Percentiles rank a stretch among this genome's conserved stretches.
Conservation (phyloP, 495 filamentous ascomycete genomes). For the Niebla homalea region DNA sequence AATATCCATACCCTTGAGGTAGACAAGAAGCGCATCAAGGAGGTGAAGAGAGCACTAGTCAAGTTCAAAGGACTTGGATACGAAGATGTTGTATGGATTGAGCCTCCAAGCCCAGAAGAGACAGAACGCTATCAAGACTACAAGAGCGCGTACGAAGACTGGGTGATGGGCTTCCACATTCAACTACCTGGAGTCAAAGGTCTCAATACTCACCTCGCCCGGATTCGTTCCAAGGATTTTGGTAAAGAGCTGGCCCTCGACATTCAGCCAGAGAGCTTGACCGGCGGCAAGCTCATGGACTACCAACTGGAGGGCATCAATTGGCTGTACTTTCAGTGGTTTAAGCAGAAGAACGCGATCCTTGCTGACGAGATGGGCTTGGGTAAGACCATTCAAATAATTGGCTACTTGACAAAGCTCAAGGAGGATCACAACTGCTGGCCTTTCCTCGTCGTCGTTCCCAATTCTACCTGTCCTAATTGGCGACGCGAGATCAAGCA, state of each 20-base stretch:
- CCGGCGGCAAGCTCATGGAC: slow-evolving; percentile 71
- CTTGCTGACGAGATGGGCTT: slow-evolving; percentile 98
- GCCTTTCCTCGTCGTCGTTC: slow-evolving; percentile 87
- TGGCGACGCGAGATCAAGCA: slow-evolving; percentile 94
- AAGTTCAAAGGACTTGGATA: slow-evolving; percentile 96
- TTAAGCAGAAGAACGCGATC: slow-evolving; percentile 70
- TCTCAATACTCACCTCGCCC: slow-evolving; percentile 47
- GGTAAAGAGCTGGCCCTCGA: slow-evolving; percentile 48
- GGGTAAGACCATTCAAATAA: slow-evolving; percentile 93
- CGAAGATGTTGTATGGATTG: slow-evolving; percentile 83
- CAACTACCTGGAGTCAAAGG: slow-evolving; percentile 35
- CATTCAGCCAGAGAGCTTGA: slow-evolving; percentile 59
- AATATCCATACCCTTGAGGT: slow-evolving; percentile 40
- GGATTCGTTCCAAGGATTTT: slow-evolving; percentile 53
- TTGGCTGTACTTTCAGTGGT: slow-evolving; percentile 92
- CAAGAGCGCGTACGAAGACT: slow-evolving; percentile 68
- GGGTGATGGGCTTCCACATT: slow-evolving; percentile 61
- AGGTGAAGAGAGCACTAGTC: slow-evolving; percentile 58
- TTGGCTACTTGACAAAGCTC: slow-evolving; percentile 68
- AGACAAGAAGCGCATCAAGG: slow-evolving; percentile 51
- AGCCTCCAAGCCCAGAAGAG: slow-evolving; percentile 55
- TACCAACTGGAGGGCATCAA: slow-evolving; percentile 93
- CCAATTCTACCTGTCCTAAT: slow-evolving; percentile 89
- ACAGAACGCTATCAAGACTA: slow-evolving; percentile 69
- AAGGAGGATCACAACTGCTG: slow-evolving; percentile 68